Evolutionary conservation across 805 yeast genomes (phyloP).

Genomic region (Yarrowia sp.): DNA sequence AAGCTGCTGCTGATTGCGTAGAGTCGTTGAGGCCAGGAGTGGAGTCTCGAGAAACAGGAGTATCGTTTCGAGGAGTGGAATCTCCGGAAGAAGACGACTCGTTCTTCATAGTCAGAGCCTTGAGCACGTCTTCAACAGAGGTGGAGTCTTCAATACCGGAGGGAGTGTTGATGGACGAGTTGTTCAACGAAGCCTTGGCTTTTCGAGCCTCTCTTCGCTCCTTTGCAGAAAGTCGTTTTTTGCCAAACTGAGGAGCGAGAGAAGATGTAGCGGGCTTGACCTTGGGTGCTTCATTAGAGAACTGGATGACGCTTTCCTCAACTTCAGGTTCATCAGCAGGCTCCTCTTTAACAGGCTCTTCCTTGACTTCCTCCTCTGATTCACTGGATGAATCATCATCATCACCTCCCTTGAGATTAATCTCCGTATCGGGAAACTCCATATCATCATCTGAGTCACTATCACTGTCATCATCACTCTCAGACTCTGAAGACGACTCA

Average conservation of each 20-base stretch:
- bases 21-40: constrained; percentile 5
- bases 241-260: background rate
- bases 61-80: background rate
- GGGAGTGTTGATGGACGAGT: constrained; percentile 7
- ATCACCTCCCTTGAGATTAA: constrained; percentile 31
- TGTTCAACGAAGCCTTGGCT: constrained; percentile 15
- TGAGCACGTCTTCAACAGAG: constrained; percentile 34
- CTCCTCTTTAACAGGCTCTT: background rate
- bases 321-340: background rate
- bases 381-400: constrained; percentile 16
- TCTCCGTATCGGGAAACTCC: constrained; percentile 37
- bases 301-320: background rate
- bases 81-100: background rate
- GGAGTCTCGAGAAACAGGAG: background rate
- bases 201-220: constrained; percentile 30
- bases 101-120: constrained; percentile 33
- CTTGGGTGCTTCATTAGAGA: constrained; percentile 14
- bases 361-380: constrained; percentile 4
- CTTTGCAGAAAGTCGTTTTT: constrained; percentile 30
- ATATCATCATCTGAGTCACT: constrained; percentile 34
- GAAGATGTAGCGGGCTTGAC: constrained; percentile 30
- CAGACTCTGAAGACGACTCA: background rate
- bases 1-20: background rate
- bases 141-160: constrained; percentile 27
- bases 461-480: constrained; percentile 24